Evolutionary conservation across 257 asterid genomes (phyloP), one percentile per base, ranked within the genome.

Genomic region (Solanum peruvianum): DNA sequence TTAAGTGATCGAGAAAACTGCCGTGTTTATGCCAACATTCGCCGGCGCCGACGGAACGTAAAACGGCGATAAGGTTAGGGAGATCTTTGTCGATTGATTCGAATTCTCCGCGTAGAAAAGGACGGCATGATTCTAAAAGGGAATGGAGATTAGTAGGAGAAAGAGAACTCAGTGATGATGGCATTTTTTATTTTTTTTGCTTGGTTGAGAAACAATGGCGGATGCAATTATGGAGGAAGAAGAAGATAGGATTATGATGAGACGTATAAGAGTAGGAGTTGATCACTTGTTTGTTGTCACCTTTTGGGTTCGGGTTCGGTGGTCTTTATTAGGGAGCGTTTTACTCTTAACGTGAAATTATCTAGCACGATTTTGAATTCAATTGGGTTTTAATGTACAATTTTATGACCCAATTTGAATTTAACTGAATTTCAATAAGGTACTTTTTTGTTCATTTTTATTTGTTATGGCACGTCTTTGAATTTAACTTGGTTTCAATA

Each of bases 21-120:
- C 96, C 97, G 86, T 96, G 98, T 86, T 96, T 95, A 90, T 96
- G 99, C 98, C 98, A 96, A 89, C 98, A 95, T 91, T 96, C 99
- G 8, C 98, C 98, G 62, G 98, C 98, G 25, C 98, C 99, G 9
- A 93, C 95, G 1, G 93, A 92, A 3, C 90, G 91, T 18, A 96
- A 90, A 21, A 95, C 95, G 35, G 98, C 70, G 20, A 96, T 90
- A 16, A 94, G 94, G 7, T 90, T 86, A 3, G 98, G 98, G 1
- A 96, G 94, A 44, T 92, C 89, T 2, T 88, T 44, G 75, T 95
- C 95, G 6, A 95, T 88, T 9, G 87, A 44, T 58, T 92, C 93
- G 23, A 94, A 94, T 88, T 96, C 98, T 37, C 95, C 98, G 1
- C 97, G 94, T 73, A 95, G 94, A 83, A 96, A 95, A 2, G 98